A percentile compares a stretch with the other conserved stretches of the same genome.
Evolutionary conservation across 2,329 filamentous ascomycete species (phyloP).

Genomic region (Pseudodiploospora longispora): DNA sequence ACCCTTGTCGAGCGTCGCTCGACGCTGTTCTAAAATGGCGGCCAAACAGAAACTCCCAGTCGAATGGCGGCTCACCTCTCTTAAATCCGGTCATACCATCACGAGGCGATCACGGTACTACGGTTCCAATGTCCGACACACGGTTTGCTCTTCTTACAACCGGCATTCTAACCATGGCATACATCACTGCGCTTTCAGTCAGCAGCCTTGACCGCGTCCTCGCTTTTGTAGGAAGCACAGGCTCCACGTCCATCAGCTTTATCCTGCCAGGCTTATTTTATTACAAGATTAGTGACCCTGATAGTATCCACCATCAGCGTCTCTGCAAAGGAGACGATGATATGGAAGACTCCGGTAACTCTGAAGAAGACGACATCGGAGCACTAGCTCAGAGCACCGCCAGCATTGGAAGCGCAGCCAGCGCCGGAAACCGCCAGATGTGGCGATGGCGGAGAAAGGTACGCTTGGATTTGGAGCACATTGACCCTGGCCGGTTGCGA

Average conservation of each 20-base stretch:
- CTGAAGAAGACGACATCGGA: constrained; percentile 41
- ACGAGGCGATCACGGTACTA: constrained; percentile 44
- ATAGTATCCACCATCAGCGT: constrained; percentile 77
- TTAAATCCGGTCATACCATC: constrained; percentile 27
- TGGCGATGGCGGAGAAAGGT: constrained; percentile 48
- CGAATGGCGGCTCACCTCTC: constrained; percentile 30
- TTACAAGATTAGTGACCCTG: constrained; percentile 92
- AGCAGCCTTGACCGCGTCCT: constrained; percentile 83
- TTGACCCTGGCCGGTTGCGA: constrained; percentile 59
- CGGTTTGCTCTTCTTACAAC: constrained; percentile 89
- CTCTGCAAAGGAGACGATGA: constrained; percentile 89
- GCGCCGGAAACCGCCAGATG: constrained; percentile 24
- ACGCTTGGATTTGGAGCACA: constrained; percentile 53
- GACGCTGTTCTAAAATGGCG: constrained; percentile 94
- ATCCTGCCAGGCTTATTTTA: constrained; percentile 95
- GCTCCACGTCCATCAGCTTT: constrained; percentile 92
- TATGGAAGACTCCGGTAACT: constrained; percentile 49
- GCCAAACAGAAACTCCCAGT: constrained; percentile 41
- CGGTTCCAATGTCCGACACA: constrained; percentile 68
- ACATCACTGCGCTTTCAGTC: constrained; percentile 84
- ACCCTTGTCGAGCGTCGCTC: constrained; percentile 90
- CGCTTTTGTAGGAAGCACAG: constrained; percentile 91
- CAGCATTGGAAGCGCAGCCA: constrained; percentile 35
- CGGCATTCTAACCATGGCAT: constrained; percentile 72
- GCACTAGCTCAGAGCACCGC: constrained; percentile 37